A percentile compares a stretch with the other conserved stretches of the same genome.
phyloP scores from a whole-genome alignment of 257 asterid genomes.

The Forsythia suspensa region DNA sequence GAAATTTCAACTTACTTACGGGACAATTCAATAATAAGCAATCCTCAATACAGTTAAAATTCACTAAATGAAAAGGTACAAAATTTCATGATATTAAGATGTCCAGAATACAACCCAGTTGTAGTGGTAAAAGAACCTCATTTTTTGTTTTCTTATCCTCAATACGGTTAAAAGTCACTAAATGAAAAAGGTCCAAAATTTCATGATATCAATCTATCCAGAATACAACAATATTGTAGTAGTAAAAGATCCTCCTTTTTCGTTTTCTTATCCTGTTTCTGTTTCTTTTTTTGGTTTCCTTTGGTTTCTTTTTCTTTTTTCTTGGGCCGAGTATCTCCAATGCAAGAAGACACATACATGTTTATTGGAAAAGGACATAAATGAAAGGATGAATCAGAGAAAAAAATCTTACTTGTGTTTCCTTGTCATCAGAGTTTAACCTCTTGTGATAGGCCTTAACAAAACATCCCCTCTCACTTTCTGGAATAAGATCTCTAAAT shows the following conservation, averaged over 20 bases:
- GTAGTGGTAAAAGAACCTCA: neutral
- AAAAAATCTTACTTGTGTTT: conserved; percentile 67
- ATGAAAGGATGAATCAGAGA: conserved; percentile 22
- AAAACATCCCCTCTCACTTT: conserved; percentile 77
- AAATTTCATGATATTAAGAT: no score
- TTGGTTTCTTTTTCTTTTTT: neutral
- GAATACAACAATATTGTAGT: neutral
- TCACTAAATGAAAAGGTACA: no score
- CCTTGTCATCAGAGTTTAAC: conserved; percentile 76
- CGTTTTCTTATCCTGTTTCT: neutral
- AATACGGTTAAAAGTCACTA: neutral
- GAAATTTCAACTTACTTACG: neutral
- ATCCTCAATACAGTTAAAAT: neutral
- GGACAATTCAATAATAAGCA: neutral
- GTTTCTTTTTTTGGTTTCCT: no score
- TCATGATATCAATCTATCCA: neutral
- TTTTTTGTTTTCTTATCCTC: neutral
- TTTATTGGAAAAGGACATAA: conserved; percentile 1
- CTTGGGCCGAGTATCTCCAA: neutral
- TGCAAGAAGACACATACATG: neutral
- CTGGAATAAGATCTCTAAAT: conserved; percentile 92
- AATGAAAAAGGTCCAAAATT: neutral
- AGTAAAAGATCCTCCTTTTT: neutral
- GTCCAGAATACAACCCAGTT: neutral
- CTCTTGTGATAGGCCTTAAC: conserved; percentile 87